Evolutionary conservation across 1,139 yeast genomes (phyloP).

Genomic region (Yueomyces sp.): DNA sequence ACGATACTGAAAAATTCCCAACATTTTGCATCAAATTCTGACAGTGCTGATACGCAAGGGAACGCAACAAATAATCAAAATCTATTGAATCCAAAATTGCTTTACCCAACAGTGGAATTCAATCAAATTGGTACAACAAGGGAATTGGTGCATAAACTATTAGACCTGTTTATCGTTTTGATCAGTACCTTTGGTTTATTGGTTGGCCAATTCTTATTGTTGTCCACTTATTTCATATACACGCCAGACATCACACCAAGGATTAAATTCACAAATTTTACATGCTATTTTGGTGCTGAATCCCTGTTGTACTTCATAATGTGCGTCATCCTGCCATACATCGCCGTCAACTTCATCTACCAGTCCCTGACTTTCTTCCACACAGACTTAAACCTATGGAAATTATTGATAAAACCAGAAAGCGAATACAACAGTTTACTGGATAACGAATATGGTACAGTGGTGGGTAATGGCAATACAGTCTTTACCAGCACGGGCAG

Average conservation of each 20-base stretch:
- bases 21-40: slow-evolving; percentile 1
- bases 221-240: slow-evolving; percentile 24
- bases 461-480: no score
- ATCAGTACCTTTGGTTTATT: slow-evolving; percentile 12
- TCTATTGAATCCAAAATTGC: neutral
- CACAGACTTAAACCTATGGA: slow-evolving; percentile 12
- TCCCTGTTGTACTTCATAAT: slow-evolving; percentile 12
- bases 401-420: neutral
- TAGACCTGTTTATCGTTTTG: slow-evolving; percentile 8
- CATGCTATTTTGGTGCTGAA: slow-evolving; percentile 21
- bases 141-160: slow-evolving; percentile 1
- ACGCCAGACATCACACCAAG: slow-evolving; percentile 18
- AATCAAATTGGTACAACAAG: slow-evolving; percentile 2
- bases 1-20: slow-evolving; percentile 3
- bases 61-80: neutral
- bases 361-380: slow-evolving; percentile 13
- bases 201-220: slow-evolving; percentile 20
- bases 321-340: slow-evolving; percentile 15
- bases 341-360: slow-evolving; percentile 10
- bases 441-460: no score
- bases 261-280: slow-evolving; percentile 16
- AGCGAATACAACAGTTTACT: no score
- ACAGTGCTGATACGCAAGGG: slow-evolving; percentile 1
- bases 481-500: no score
- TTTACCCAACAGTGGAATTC: slow-evolving; percentile 3